phyloP scores from a whole-genome alignment of 352 stramenopile genomes.

The Globisporangium canariense region DNA sequence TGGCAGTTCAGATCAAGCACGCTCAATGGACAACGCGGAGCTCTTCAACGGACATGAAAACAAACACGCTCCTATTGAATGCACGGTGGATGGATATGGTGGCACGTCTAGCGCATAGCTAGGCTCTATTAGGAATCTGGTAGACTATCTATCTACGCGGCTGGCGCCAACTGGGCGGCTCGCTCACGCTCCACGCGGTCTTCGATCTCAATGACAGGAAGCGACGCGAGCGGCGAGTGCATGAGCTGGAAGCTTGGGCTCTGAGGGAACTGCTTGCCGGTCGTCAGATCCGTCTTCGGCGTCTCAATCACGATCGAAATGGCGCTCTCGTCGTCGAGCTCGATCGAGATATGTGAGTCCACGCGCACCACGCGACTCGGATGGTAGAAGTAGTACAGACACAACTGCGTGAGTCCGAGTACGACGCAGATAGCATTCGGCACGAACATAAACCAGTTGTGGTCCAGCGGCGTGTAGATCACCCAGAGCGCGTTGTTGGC shows the following conservation, averaged over 20 bases:
- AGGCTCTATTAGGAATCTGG: background rate
- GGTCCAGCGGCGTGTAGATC: slow-evolving; percentile 39
- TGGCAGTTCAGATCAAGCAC: too few species aligned
- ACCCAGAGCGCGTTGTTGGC: slow-evolving; percentile 57
- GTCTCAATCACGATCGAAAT: slow-evolving; percentile 24
- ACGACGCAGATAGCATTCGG: slow-evolving; percentile 42
- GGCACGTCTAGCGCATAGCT: background rate
- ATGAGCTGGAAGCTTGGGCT: slow-evolving; percentile 7
- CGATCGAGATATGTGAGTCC: slow-evolving; percentile 21
- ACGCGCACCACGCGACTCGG: background rate
- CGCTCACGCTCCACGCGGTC: background rate
- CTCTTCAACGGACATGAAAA: too few species aligned
- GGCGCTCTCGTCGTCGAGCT: slow-evolving; percentile 23
- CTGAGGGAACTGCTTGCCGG: slow-evolving; percentile 30
- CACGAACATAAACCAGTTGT: slow-evolving; percentile 50
- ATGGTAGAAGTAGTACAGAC: background rate
- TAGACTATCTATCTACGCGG: background rate
- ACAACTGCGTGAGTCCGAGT: slow-evolving; percentile 14
- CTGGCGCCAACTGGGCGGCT: background rate
- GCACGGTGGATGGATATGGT: too few species aligned
- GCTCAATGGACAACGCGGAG: too few species aligned
- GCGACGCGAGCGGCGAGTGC: slow-evolving; percentile 17
- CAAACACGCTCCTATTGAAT: too few species aligned
- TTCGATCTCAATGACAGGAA: background rate
- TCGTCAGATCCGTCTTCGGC: slow-evolving; percentile 22